Evolutionary conservation across 768 basidiomycete genomes (phyloP).

Genomic region (Gymnopilus junonius): DNA sequence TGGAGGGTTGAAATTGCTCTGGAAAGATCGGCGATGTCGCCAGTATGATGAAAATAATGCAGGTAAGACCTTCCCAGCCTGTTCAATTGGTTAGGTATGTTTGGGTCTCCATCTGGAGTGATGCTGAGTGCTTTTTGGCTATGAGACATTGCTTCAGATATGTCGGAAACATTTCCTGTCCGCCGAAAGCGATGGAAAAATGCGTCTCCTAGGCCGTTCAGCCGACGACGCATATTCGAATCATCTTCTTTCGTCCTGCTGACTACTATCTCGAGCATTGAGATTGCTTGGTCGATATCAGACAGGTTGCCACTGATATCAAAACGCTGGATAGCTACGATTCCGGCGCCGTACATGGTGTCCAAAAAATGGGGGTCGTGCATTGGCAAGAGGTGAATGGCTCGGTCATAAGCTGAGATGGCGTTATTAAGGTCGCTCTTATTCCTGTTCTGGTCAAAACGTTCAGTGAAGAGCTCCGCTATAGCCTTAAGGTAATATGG

Average conservation of each 20-base stretch:
- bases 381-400: not conserved
- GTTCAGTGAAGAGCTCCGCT: not conserved
- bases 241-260: slow-evolving; percentile 6
- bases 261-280: not conserved
- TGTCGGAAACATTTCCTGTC: not conserved
- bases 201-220: slow-evolving; percentile 1
- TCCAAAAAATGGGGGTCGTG: not conserved
- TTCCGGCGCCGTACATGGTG: slow-evolving; percentile 7
- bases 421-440: not conserved
- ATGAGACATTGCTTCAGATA: not conserved
- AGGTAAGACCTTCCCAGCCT: slow-evolving; percentile 5
- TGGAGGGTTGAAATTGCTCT: not conserved
- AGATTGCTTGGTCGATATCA: not conserved
- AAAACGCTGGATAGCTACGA: not conserved
- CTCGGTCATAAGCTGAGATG: not conserved
- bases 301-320: not conserved
- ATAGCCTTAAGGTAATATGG: too few species aligned
- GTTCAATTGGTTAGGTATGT: not conserved
- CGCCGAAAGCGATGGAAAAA: not conserved
- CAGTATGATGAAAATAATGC: not conserved
- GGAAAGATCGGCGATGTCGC: slow-evolving; percentile 1
- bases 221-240: not conserved
- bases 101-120: not conserved
- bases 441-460: not conserved
- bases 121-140: not conserved